A percentile compares a stretch with the other conserved stretches of the same genome.
phyloP scores from a whole-genome alignment of 139 green algal genomes.

The Chlorella sp. region DNA sequence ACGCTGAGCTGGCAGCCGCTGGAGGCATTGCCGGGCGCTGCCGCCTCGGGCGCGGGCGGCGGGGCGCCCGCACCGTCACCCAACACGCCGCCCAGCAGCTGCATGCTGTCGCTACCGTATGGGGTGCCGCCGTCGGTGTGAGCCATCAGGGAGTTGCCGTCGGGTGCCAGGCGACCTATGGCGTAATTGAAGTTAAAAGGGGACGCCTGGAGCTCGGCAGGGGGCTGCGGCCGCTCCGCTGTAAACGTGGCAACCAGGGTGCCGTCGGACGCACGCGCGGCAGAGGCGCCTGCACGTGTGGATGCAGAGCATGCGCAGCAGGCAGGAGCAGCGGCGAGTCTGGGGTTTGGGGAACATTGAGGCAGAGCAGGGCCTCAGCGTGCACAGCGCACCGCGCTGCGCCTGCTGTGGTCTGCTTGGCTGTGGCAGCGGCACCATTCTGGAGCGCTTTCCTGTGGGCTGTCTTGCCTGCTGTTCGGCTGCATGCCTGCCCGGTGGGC shows the following conservation, averaged over 20 bases:
- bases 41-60: neutral
- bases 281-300: constrained; percentile 7
- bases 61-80: neutral
- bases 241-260: constrained; percentile 21
- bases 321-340: neutral
- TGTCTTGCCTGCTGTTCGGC: too few species aligned
- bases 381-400: neutral
- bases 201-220: neutral
- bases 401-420: too few species aligned
- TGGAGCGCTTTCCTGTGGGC: too few species aligned
- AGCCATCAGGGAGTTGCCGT: constrained; percentile 7
- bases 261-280: neutral
- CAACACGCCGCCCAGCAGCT: neutral
- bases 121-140: neutral
- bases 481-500: too few species aligned
- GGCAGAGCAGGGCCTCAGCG: neutral
- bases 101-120: neutral
- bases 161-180: neutral
- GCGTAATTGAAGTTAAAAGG: constrained; percentile 14
- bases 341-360: neutral
- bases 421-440: too few species aligned
- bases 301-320: neutral
- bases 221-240: neutral
- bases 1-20: constrained; percentile 21
- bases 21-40: neutral